Percentiles rank a stretch among this genome's conserved stretches.
Conservation (phyloP, 805 yeast species). For the Candida qinlingensis region DNA sequence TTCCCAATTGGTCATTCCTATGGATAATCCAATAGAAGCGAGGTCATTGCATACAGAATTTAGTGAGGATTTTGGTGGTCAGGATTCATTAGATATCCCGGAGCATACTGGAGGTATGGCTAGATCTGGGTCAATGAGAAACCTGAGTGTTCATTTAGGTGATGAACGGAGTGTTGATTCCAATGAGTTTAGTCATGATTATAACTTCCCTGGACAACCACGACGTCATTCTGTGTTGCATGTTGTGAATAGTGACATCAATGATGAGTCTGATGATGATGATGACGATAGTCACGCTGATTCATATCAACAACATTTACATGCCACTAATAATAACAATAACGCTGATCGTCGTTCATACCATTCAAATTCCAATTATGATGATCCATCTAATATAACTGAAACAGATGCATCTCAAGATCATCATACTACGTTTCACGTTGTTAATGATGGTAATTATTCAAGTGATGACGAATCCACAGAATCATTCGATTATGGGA, state of each 20-base stretch:
- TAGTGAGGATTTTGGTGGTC: neutral
- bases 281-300: neutral
- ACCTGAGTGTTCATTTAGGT: neutral
- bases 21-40: neutral
- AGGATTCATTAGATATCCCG: no score
- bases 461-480: constrained; percentile 9
- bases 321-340: neutral
- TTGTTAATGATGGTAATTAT: constrained; percentile 25
- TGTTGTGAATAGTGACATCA: neutral
- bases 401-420: constrained; percentile 2
- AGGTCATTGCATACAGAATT: neutral
- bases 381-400: neutral
- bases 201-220: neutral
- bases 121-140: neutral
- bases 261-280: neutral
- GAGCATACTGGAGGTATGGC: neutral
- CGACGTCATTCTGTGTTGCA: neutral
- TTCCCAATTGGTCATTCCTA: neutral
- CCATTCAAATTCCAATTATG: neutral
- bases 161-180: neutral
- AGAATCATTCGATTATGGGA: neutral
- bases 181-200: neutral
- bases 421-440: constrained; percentile 19
- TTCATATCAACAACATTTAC: neutral
- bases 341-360: neutral